Percentiles rank a stretch among this genome's conserved stretches.
Conservation (phyloP, 148 eudicot genomes). For the Vaccinium corymbosum region DNA sequence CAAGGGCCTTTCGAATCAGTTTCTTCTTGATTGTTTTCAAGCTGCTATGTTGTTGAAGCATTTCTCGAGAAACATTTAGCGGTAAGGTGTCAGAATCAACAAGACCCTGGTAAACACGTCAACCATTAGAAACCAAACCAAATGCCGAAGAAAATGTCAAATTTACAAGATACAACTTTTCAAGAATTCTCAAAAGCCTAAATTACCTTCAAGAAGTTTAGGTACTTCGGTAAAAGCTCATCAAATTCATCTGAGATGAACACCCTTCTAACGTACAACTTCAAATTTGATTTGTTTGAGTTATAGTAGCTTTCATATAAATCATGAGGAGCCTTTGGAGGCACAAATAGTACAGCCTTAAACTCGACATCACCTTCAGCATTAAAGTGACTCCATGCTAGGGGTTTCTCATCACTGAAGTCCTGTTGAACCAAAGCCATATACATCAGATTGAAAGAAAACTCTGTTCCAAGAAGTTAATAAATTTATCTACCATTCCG, state of each 20-base stretch:
- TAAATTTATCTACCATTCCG: neutral
- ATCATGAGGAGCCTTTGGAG: constrained; percentile 96
- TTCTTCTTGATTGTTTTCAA: constrained; percentile 98
- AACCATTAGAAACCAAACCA: constrained; percentile 18
- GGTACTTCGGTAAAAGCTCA: constrained; percentile 93
- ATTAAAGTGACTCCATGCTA: constrained; percentile 91
- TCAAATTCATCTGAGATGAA: constrained; percentile 98
- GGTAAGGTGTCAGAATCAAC: constrained; percentile 98
- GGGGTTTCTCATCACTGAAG: constrained; percentile 84
- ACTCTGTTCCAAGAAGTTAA: neutral
- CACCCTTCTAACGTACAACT: constrained; percentile 86
- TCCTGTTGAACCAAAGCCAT: constrained; percentile 45
- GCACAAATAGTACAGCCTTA: constrained; percentile 92
- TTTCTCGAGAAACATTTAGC: constrained; percentile 96
- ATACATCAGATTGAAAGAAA: neutral
- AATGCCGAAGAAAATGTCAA: neutral
- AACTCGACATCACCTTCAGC: constrained; percentile 99
- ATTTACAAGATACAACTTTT: neutral
- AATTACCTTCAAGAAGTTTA: constrained; percentile 82
- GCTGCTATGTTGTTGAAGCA: constrained; percentile 99
- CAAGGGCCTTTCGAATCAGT: constrained; percentile 95
- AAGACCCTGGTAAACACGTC: constrained; percentile 60
- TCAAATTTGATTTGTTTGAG: constrained; percentile 79
- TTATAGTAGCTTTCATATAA: constrained; percentile 97
- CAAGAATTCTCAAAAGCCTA: neutral